Evolutionary conservation across 1,284 basidiomycete species (phyloP), one percentile per base, ranked within the genome.

Genomic region (Melampsora larici-populina): DNA sequence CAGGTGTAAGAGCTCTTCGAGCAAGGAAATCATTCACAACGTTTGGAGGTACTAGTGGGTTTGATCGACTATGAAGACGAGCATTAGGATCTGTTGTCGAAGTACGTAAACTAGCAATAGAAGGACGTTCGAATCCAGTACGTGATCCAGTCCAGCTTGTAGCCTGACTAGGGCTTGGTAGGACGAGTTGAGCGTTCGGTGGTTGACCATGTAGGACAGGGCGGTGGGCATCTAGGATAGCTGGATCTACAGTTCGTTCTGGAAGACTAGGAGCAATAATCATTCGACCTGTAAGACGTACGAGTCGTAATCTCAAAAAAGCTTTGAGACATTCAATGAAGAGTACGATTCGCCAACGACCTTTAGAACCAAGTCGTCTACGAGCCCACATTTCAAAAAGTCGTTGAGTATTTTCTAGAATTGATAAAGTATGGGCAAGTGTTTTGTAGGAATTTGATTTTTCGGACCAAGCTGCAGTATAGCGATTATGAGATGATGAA

Each of bases 331-430:
- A 80, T 75, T 86, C 85, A 60, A 86, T 81, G 21, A 80, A 82
- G 26, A 85, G 80, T n/a, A 85, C 84, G 5, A 84, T 82, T 78
- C 84, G 81, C 82, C 84, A 84, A 0, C 84, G 84, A 26, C 80
- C 79, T 13, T 79, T 76, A 26, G 79, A 70, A 0, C 83, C 82
- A 4, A 75, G 72, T 46, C 82, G 88, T 81, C 91, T 86, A 69
- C 88, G 87, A 80, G 92, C 85, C n/a, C 89, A 86, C 93, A 96
- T 96, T 85, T 96, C 93, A 63, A 93, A 83, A 55, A 96, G 85
- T 51, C 96, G 87, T 84, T 95, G 89, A 18, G 90, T 87, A 83
- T 90, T 93, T 55, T 88, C 88, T 78, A 93, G 86, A 36, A 93
- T 86, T 81, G 92, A 89, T 4, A 95, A 87, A 2, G 87, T 83